These are phyloP conservation scores for Chamaenerion angustifolium DNA, from an alignment of 345 rosid species.

Conservation along the genomic window DNA sequence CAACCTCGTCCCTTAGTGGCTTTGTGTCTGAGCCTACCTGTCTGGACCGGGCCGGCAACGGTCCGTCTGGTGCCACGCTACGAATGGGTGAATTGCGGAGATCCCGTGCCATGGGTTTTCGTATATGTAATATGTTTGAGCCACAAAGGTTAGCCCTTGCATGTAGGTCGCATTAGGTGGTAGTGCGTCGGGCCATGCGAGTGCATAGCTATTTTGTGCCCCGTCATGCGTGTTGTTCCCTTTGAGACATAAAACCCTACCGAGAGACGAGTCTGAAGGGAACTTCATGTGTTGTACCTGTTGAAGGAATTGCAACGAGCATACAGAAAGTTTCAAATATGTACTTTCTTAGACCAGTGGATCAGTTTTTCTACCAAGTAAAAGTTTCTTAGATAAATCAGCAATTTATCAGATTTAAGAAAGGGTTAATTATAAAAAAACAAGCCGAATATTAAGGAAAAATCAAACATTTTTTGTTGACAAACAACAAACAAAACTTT, in stretches of 20 bases:
- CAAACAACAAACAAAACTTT: too few species aligned
- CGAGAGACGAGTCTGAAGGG: conserved; percentile 41
- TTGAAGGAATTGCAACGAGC: too few species aligned
- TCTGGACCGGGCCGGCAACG: conserved; percentile 22
- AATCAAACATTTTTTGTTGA: too few species aligned
- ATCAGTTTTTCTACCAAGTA: too few species aligned
- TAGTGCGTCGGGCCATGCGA: conserved; percentile 51
- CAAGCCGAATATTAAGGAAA: too few species aligned
- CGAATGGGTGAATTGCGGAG: conserved; percentile 36
- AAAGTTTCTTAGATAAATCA: too few species aligned
- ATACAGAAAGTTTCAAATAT: too few species aligned
- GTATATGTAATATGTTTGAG: conserved; percentile 55
- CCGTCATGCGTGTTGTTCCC: conserved; percentile 53
- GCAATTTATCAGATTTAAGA: too few species aligned
- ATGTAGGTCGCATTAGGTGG: conserved; percentile 33
- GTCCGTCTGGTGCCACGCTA: conserved; percentile 44
- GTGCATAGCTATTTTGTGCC: conserved; percentile 55
- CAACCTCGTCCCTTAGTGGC: too few species aligned
- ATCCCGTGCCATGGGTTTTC: conserved; percentile 66
- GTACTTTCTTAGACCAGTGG: too few species aligned
- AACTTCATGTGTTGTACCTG: conserved; percentile 52
- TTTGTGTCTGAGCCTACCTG: too few species aligned
- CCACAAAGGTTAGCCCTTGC: conserved; percentile 51
- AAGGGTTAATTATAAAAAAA: too few species aligned
- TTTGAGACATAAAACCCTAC: conserved; percentile 50